A percentile compares a stretch with the other conserved stretches of the same genome.
Conservation (phyloP, 2,329 filamentous ascomycete genomes). For the Xylaria sp. region DNA sequence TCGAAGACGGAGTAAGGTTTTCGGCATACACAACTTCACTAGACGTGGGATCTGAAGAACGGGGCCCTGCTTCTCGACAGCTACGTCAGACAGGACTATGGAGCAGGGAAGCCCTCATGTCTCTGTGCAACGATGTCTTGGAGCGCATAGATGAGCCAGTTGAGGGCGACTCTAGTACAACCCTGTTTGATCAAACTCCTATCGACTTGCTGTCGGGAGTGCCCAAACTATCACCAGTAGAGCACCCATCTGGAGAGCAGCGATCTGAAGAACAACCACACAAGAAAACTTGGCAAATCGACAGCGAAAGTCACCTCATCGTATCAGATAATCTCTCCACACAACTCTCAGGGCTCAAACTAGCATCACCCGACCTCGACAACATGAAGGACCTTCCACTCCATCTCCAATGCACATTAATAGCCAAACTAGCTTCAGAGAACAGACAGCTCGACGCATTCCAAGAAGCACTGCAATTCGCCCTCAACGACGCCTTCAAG, state of each 20-base stretch:
- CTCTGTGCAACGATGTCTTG: not conserved
- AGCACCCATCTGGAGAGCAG: no score
- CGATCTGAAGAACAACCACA: not conserved
- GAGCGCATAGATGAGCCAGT: not conserved
- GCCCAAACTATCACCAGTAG: no score
- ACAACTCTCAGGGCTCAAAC: not conserved
- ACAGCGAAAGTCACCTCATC: not conserved
- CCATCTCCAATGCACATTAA: not conserved
- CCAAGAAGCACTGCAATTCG: not conserved
- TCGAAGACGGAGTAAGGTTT: not conserved
- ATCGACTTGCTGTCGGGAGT: not conserved
- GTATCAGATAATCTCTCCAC: not conserved
- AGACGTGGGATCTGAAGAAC: not conserved
- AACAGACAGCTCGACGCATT: constrained; percentile 8
- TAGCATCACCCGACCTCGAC: not conserved
- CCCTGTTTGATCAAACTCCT: not conserved
- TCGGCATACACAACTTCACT: not conserved
- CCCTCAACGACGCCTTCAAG: not conserved
- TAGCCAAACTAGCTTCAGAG: not conserved
- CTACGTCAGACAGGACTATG: no score
- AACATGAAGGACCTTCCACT: not conserved
- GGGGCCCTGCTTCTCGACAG: not conserved
- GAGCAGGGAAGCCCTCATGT: not conserved
- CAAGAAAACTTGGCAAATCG: not conserved
- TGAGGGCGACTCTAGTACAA: not conserved